Conservation (phyloP, 164 flowering plant genomes). For the Macadamia tetraphylla region DNA sequence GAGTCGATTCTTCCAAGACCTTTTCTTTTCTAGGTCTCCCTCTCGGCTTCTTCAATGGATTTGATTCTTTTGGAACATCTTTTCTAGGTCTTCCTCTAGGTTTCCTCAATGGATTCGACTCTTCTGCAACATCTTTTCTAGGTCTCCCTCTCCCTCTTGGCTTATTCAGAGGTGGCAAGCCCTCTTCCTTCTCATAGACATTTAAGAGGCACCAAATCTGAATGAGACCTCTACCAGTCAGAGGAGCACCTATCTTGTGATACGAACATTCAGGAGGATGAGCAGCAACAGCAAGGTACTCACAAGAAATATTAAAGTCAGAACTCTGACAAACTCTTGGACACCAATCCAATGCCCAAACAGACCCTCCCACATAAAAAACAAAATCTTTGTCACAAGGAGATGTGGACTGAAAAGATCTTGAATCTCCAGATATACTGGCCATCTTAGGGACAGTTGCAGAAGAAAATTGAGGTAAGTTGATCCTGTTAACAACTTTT, state of each 20-base stretch:
- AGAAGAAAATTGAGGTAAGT: slow-evolving; percentile 72
- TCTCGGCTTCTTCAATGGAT: slow-evolving; percentile 42
- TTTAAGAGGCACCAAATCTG: slow-evolving; percentile 89
- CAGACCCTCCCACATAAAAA: slow-evolving; percentile 78
- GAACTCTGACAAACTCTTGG: slow-evolving; percentile 44
- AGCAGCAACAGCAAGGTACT: slow-evolving; percentile 95
- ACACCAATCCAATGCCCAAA: slow-evolving; percentile 98
- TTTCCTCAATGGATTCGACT: too few relatives aligned
- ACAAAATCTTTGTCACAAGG: slow-evolving; percentile 76
- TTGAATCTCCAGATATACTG: too few relatives aligned
- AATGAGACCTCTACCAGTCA: slow-evolving; percentile 76
- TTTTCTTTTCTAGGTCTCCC: slow-evolving; percentile 56
- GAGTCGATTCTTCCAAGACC: slow-evolving; percentile 14
- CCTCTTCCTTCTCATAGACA: slow-evolving; percentile 26
- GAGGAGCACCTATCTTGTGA: slow-evolving; percentile 76
- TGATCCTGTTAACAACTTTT: slow-evolving; percentile 28
- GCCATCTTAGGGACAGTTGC: slow-evolving; percentile 66
- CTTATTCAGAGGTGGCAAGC: slow-evolving; percentile 15
- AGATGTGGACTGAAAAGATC: slow-evolving; percentile 3
- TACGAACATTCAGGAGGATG: slow-evolving; percentile 93
- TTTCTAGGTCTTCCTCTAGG: too few relatives aligned
- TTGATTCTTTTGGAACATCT: slow-evolving; percentile 4
- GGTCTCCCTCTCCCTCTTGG: slow-evolving; percentile 37
- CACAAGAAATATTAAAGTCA: slow-evolving; percentile 35
- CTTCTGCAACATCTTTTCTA: too few relatives aligned